Conservation (phyloP, 192 early-diverging fungal genomes). For the Podila horticola region DNA sequence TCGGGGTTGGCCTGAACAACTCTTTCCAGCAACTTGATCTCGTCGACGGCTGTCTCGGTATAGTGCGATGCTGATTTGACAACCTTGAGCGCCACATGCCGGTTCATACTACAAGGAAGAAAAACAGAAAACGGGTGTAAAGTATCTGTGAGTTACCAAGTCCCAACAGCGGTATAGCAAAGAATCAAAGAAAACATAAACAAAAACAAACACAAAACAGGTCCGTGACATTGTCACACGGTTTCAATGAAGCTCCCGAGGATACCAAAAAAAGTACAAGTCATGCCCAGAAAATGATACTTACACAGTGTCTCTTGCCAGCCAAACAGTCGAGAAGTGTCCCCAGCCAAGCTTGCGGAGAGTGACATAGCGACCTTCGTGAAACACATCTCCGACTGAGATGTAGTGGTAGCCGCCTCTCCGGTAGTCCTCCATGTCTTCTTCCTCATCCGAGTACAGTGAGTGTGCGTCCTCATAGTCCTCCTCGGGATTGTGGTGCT, state of each 20-base stretch:
- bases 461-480: conserved; percentile 33
- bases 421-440: conserved; percentile 92
- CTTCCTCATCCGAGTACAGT: conserved; percentile 75
- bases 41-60: conserved; percentile 95
- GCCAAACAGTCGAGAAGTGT: conserved; percentile 99
- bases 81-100: conserved; percentile 95
- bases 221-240: too few relatives aligned
- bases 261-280: too few relatives aligned
- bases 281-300: not conserved
- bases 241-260: too few relatives aligned
- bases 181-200: too few relatives aligned
- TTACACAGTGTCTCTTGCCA: conserved; percentile 83
- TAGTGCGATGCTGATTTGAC: conserved; percentile 97
- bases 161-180: too few relatives aligned
- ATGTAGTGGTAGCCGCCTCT: conserved; percentile 97
- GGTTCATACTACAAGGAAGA: conserved; percentile 59
- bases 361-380: conserved; percentile 85
- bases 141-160: not conserved
- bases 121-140: not conserved
- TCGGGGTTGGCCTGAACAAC: conserved; percentile 74
- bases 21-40: conserved; percentile 92
- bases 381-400: conserved; percentile 84
- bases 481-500: conserved; percentile 11
- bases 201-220: too few relatives aligned
- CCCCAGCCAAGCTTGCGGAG: conserved; percentile 98